Conservation (phyloP, 164 flowering plant species). For the Magnolia changhungtana region DNA sequence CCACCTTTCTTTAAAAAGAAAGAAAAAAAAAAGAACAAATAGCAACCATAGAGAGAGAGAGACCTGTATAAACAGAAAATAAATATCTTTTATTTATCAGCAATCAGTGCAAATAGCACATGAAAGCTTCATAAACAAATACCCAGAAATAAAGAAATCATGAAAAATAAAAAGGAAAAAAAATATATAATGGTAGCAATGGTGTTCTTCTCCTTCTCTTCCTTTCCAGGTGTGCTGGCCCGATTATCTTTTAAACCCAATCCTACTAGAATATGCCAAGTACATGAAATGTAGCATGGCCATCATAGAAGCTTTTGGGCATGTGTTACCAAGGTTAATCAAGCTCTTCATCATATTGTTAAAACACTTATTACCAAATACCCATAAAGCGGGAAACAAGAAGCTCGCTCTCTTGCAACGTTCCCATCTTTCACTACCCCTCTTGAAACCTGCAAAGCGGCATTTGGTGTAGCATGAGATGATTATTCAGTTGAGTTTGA, state of each 20-base stretch:
- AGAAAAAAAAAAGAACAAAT: no score
- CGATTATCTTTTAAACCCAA: neutral
- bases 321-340: conserved; percentile 1
- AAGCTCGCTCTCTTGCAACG: conserved; percentile 11
- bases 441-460: conserved; percentile 19
- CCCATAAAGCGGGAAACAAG: neutral
- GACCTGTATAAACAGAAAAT: neutral
- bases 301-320: conserved; percentile 7
- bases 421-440: conserved; percentile 15
- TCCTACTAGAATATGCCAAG: conserved; percentile 9
- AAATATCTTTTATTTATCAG: neutral
- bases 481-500: no score
- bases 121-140: no score
- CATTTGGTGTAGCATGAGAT: no score
- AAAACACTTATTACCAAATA: conserved; percentile 13
- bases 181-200: neutral
- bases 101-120: neutral
- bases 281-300: conserved; percentile 14
- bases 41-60: neutral
- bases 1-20: no score
- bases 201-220: neutral
- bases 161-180: neutral
- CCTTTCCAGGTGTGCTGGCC: neutral
- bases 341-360: neutral
- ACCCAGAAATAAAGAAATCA: no score